These are phyloP conservation scores for Penicillium brevicompactum DNA, from an alignment of 2,329 filamentous ascomycete genomes.

Conservation along the genomic window DNA sequence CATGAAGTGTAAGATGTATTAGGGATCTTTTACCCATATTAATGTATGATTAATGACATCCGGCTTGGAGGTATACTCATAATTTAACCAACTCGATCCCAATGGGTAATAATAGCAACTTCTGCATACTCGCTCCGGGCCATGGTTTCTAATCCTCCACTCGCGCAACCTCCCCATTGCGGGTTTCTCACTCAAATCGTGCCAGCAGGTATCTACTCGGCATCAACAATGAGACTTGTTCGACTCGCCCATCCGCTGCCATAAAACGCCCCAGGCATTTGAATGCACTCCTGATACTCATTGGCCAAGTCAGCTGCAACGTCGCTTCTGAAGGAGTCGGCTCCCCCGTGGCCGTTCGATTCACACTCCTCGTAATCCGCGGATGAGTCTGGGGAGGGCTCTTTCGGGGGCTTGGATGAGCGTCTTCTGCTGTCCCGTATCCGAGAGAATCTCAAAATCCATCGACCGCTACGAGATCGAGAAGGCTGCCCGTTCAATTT, in stretches of 20 bases:
- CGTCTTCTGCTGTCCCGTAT: conserved; percentile 11
- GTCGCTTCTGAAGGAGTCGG: conserved; percentile 18
- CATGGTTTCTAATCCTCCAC: not conserved
- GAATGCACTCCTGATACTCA: conserved; percentile 28
- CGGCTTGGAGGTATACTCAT: conserved; percentile 15
- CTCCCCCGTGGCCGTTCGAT: conserved; percentile 13
- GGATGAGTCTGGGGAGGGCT: conserved; percentile 10
- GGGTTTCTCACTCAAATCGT: not conserved
- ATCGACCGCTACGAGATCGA: conserved; percentile 14
- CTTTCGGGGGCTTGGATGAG: conserved; percentile 8
- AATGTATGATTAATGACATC: conserved; percentile 37
- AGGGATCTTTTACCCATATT: conserved; percentile 26
- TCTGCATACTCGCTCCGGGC: not conserved
- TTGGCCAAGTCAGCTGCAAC: conserved; percentile 23
- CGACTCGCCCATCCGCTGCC: conserved; percentile 28
- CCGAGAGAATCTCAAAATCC: conserved; percentile 17
- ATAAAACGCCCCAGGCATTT: conserved; percentile 28
- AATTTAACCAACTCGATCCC: conserved; percentile 11
- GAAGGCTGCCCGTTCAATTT: not conserved
- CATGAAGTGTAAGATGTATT: conserved; percentile 16
- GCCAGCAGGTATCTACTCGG: not conserved
- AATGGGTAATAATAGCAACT: conserved; percentile 20
- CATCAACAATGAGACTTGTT: conserved; percentile 18
- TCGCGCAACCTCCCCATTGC: not conserved
- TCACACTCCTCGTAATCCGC: conserved; percentile 13